phyloP scores from a whole-genome alignment of 805 yeast species.

The Kodamaea laetipori region DNA sequence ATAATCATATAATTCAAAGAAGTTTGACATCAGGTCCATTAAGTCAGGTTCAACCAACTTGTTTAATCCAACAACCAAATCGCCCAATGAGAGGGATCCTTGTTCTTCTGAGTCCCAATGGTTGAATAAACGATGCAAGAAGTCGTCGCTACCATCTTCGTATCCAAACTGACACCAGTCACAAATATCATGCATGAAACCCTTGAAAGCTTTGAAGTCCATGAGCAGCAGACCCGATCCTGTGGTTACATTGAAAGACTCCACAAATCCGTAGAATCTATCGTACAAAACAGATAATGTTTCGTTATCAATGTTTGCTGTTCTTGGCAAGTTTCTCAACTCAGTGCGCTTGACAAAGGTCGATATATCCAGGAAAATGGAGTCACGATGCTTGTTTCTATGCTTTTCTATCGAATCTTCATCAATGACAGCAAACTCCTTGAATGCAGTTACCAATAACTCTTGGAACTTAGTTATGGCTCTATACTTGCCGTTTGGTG shows the following conservation, averaged over 20 bases:
- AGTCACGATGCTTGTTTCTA: slow-evolving; percentile 69
- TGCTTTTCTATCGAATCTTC: slow-evolving; percentile 71
- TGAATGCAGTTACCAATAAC: slow-evolving; percentile 85
- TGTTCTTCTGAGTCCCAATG: slow-evolving; percentile 66
- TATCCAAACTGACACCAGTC: slow-evolving; percentile 61
- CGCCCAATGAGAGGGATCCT: slow-evolving; percentile 64
- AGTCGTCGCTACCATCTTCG: slow-evolving; percentile 30
- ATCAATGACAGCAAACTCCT: slow-evolving; percentile 80
- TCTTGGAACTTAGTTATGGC: slow-evolving; percentile 85
- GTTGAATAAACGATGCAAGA: slow-evolving; percentile 63
- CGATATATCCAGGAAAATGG: slow-evolving; percentile 84
- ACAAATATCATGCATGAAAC: slow-evolving; percentile 76
- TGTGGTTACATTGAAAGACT: slow-evolving; percentile 56
- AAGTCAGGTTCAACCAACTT: slow-evolving; percentile 69
- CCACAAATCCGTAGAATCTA: slow-evolving; percentile 74
- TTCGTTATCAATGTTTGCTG: slow-evolving; percentile 56
- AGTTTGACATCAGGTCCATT: slow-evolving; percentile 75
- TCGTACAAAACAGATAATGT: slow-evolving; percentile 79
- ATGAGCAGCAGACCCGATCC: slow-evolving; percentile 62
- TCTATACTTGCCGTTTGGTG: slow-evolving; percentile 63
- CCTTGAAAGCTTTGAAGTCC: slow-evolving; percentile 69
- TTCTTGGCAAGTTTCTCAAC: slow-evolving; percentile 78
- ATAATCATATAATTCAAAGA: slow-evolving; percentile 73
- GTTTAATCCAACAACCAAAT: slow-evolving; percentile 74
- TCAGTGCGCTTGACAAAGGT: slow-evolving; percentile 91